A percentile compares a stretch with the other conserved stretches of the same genome.
Evolutionary conservation across 805 yeast species (phyloP).

Genomic region (Jamesozyma hellenica): DNA sequence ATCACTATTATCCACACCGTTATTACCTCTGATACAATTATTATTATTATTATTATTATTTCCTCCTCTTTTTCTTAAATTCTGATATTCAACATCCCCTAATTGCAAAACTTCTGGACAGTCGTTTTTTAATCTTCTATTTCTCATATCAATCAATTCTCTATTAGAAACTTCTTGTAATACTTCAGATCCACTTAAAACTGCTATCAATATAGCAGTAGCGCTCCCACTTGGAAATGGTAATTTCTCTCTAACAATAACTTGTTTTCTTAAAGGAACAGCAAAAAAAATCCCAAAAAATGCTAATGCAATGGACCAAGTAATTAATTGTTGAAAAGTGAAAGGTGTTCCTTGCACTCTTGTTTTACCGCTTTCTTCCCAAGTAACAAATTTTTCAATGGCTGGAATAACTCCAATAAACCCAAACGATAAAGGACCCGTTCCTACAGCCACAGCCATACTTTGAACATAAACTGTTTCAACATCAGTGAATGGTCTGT

Average conservation of each 20-base stretch:
- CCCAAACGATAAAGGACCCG: conserved; percentile 94
- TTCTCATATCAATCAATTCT: conserved; percentile 30
- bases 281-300: conserved; percentile 96
- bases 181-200: conserved; percentile 63
- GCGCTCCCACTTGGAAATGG: conserved; percentile 95
- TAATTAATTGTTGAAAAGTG: conserved; percentile 43
- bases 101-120: conserved; percentile 22
- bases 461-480: conserved; percentile 90
- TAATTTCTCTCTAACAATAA: conserved; percentile 74
- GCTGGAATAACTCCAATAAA: conserved; percentile 95
- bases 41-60: background rate
- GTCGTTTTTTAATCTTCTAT: conserved; percentile 14
- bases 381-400: conserved; percentile 73
- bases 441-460: conserved; percentile 92
- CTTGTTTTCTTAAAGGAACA: conserved; percentile 75
- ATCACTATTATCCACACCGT: background rate
- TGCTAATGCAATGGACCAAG: conserved; percentile 83
- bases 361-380: conserved; percentile 61
- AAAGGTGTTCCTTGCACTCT: conserved; percentile 28
- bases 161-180: conserved; percentile 26
- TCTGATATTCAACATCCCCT: conserved; percentile 2
- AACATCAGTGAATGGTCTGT: conserved; percentile 63
- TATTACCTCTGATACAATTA: too few species aligned
- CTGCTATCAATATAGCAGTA: conserved; percentile 85
- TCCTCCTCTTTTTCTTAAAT: background rate